Percentiles rank a stretch among this genome's conserved stretches.
phyloP scores from a whole-genome alignment of 345 rosid genomes.

The Psidium friedrichsthalianum region DNA sequence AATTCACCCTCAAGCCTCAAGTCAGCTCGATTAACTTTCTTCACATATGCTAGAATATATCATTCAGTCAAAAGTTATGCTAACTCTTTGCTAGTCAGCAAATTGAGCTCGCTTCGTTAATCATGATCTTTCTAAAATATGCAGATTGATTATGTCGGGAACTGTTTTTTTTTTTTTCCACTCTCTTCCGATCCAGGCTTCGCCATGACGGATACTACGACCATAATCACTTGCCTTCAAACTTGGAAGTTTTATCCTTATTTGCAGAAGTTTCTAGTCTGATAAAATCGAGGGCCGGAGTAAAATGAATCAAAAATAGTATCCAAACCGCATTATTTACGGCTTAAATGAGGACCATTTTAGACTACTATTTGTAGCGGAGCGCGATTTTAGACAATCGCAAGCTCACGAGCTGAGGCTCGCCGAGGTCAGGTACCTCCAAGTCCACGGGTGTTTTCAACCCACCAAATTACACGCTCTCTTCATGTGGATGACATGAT shows the following conservation, averaged over 20 bases:
- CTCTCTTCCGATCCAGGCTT: background rate
- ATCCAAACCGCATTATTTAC: background rate
- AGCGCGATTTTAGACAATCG: background rate
- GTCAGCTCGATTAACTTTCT: background rate
- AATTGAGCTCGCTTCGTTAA: background rate
- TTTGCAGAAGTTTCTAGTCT: background rate
- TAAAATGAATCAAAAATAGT: background rate
- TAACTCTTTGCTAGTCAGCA: background rate
- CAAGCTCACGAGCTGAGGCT: fast-evolving
- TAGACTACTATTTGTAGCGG: background rate
- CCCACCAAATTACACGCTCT: background rate
- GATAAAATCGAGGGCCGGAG: no score
- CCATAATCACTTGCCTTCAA: background rate
- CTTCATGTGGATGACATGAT: background rate
- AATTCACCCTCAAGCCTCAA: background rate
- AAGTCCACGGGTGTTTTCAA: background rate
- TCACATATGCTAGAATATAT: background rate
- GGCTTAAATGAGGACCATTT: background rate
- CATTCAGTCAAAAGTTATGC: background rate
- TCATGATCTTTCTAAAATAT: background rate
- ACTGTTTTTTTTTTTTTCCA: background rate
- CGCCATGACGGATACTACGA: background rate
- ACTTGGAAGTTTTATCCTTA: background rate
- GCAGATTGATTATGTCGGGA: background rate
- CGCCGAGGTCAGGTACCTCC: background rate